These are phyloP conservation scores for Haberlea rhodopensis DNA, from an alignment of 257 asterid genomes.

Conservation along the genomic window DNA sequence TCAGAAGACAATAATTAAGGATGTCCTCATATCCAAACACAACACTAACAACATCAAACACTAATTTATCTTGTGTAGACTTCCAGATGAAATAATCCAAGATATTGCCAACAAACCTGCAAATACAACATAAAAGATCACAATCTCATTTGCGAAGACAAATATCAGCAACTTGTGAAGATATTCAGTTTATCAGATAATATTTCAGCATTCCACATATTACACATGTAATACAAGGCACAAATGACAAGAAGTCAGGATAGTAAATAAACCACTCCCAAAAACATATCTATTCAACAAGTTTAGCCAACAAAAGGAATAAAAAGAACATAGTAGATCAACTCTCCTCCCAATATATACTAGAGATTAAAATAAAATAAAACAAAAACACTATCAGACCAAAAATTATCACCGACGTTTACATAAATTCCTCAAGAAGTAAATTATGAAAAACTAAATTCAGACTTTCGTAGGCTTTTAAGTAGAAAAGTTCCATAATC, in stretches of 20 bases:
- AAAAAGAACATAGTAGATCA: too few species aligned
- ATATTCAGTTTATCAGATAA: neutral
- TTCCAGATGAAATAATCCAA: slow-evolving; percentile 20
- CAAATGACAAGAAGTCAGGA: neutral
- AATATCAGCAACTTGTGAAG: neutral
- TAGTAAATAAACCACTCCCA: neutral
- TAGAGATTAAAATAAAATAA: too few species aligned
- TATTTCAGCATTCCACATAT: neutral
- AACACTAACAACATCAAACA: slow-evolving; percentile 29
- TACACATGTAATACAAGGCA: neutral
- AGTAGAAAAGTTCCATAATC: slow-evolving; percentile 20
- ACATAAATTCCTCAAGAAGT: neutral
- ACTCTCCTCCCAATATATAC: too few species aligned
- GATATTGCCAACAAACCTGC: slow-evolving; percentile 29
- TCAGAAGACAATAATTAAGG: slow-evolving; percentile 58
- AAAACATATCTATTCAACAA: too few species aligned
- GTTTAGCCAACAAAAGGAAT: too few species aligned
- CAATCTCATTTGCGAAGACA: slow-evolving; percentile 5
- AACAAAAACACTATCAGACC: neutral
- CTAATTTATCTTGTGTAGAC: slow-evolving; percentile 26
- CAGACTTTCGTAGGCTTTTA: slow-evolving; percentile 5
- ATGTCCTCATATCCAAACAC: slow-evolving; percentile 34
- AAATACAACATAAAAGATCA: slow-evolving; percentile 27
- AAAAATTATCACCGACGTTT: slow-evolving; percentile 1
- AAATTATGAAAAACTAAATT: slow-evolving; percentile 6